phyloP scores from a whole-genome alignment of 192 early-diverging fungal species.

The Coemansia sp. region DNA sequence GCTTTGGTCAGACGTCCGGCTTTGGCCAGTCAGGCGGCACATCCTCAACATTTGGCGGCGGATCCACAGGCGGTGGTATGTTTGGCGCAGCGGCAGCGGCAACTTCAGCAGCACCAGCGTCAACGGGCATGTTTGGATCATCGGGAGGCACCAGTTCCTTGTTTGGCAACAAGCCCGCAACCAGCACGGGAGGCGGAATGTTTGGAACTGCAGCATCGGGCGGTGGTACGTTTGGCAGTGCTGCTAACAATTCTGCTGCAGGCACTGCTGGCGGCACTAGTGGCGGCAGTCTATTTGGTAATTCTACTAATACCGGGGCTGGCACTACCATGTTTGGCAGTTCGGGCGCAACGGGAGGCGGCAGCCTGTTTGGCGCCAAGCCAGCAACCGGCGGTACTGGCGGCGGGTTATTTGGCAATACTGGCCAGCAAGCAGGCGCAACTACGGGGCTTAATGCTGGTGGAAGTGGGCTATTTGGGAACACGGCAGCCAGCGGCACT shows the following conservation, averaged over 20 bases:
- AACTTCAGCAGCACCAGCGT: neutral
- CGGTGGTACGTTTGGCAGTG: neutral
- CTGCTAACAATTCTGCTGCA: constrained; percentile 2
- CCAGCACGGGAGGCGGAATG: neutral
- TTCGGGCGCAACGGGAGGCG: too few relatives aligned
- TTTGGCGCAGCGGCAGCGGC: constrained; percentile 6
- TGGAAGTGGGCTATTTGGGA: too few relatives aligned
- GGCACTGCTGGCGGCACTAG: too few relatives aligned
- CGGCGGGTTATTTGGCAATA: constrained; percentile 45
- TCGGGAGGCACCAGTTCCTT: constrained; percentile 9
- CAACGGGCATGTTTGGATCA: constrained; percentile 11
- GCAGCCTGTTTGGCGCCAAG: constrained; percentile 38
- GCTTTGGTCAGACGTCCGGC: constrained; percentile 20
- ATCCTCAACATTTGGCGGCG: neutral
- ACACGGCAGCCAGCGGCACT: too few relatives aligned
- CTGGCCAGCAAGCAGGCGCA: too few relatives aligned
- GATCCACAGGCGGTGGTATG: constrained; percentile 7
- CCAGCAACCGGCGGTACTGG: constrained; percentile 26
- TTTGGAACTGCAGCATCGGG: too few relatives aligned
- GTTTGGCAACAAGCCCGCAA: constrained; percentile 16
- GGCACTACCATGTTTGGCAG: too few relatives aligned
- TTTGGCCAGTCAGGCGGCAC: constrained; percentile 26
- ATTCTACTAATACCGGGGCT: too few relatives aligned
- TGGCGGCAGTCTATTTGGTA: too few relatives aligned
- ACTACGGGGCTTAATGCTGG: too few relatives aligned